Percentiles rank a stretch among this genome's conserved stretches.
These are phyloP conservation scores for Artemisia tridentata DNA, from an alignment of 129 eudicot species.

Conservation along the genomic window DNA sequence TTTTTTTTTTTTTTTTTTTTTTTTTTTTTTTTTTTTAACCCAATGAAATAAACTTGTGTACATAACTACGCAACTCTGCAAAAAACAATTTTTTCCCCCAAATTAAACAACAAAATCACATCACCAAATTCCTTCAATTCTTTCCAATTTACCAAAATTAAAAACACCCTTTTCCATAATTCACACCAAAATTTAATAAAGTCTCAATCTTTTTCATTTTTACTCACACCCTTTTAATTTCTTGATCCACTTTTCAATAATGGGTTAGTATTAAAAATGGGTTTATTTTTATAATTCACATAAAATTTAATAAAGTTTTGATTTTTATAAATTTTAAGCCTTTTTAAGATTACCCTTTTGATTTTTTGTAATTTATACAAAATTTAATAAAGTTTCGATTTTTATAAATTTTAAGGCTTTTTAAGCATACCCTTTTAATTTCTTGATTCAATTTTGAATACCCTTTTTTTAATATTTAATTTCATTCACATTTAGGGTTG, in stretches of 20 bases:
- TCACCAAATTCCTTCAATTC: conserved; percentile 30
- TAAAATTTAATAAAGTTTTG: too few relatives aligned
- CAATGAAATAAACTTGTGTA: conserved; percentile 30
- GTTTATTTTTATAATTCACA: too few relatives aligned
- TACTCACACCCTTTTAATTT: conserved; percentile 4
- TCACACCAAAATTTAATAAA: background rate
- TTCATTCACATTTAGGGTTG: conserved; percentile 23
- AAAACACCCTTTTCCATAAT: too few relatives aligned
- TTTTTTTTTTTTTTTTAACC: conserved; percentile 21
- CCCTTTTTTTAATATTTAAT: background rate
- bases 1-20: background rate
- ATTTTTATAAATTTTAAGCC: too few relatives aligned
- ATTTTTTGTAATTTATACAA: background rate
- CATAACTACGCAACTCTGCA: conserved; percentile 25
- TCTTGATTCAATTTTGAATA: conserved; percentile 22
- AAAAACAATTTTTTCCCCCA: conserved; percentile 1
- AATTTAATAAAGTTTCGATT: conserved; percentile 13
- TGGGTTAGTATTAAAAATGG: too few relatives aligned
- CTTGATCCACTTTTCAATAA: conserved; percentile 21
- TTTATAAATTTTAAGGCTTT: too few relatives aligned
- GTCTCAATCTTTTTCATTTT: conserved; percentile 21
- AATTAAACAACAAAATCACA: background rate
- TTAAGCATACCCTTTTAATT: background rate
- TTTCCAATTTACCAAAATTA: too few relatives aligned
- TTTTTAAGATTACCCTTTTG: too few relatives aligned